Conservation (phyloP, 2,329 filamentous ascomycete species). For the Colletotrichum australisinense region DNA sequence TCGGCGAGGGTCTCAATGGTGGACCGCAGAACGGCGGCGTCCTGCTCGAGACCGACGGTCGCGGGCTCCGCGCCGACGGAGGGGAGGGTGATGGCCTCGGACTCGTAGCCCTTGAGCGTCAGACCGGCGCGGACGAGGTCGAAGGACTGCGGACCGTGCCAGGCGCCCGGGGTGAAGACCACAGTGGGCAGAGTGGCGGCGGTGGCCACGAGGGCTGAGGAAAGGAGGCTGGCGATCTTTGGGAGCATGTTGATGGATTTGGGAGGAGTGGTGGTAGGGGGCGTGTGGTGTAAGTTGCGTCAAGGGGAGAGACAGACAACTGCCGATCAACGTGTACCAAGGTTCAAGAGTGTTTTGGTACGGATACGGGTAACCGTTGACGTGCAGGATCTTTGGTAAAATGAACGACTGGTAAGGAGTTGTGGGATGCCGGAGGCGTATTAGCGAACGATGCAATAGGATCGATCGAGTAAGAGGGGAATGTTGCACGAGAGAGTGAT, state of each 20-base stretch:
- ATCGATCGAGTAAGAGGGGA: not conserved
- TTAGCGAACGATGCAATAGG: slow-evolving; percentile 1
- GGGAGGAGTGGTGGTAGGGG: not conserved
- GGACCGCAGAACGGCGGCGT: slow-evolving; percentile 45
- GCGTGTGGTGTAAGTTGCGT: not conserved
- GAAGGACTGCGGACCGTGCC: slow-evolving; percentile 47
- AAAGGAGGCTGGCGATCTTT: slow-evolving; percentile 16
- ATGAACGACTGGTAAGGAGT: not conserved
- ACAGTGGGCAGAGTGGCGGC: slow-evolving; percentile 39
- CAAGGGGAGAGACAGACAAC: not conserved
- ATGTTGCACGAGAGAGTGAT: not conserved
- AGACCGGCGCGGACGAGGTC: slow-evolving; percentile 44
- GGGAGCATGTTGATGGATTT: slow-evolving; percentile 4
- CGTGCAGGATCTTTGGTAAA: not conserved
- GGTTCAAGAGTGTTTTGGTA: not conserved
- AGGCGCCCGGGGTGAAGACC: slow-evolving; percentile 53
- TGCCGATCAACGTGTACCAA: slow-evolving; percentile 17
- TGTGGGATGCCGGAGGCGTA: slow-evolving; percentile 8
- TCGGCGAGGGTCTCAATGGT: slow-evolving; percentile 44
- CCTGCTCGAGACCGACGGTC: slow-evolving; percentile 41
- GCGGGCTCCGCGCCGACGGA: slow-evolving; percentile 45
- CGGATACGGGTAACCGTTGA: not conserved
- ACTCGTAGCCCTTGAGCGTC: slow-evolving; percentile 45
- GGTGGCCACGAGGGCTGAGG: slow-evolving; percentile 40
- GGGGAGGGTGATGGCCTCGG: slow-evolving; percentile 45